These are phyloP conservation scores for Amborella trichopoda DNA, from an alignment of 164 flowering plant species.

Conservation along the genomic window DNA sequence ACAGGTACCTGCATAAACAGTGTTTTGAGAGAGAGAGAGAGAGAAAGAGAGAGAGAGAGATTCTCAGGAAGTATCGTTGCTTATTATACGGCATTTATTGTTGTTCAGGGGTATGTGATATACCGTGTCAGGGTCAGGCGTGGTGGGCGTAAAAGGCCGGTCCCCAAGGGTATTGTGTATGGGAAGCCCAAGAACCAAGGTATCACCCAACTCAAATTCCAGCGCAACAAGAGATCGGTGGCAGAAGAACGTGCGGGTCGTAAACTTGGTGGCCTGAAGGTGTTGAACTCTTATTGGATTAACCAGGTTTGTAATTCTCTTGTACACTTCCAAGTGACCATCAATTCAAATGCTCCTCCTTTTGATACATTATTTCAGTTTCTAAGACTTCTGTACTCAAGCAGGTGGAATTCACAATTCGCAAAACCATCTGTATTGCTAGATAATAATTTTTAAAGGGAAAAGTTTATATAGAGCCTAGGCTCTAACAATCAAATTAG, in stretches of 20 bases:
- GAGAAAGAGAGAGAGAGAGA: constrained; percentile 1
- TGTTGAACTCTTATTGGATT: constrained; percentile 74
- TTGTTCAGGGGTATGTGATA: not conserved
- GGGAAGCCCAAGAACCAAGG: constrained; percentile 34
- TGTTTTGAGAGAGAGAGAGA: not conserved
- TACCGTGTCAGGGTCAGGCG: not conserved
- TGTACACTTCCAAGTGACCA: too few species aligned
- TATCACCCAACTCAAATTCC: constrained; percentile 22
- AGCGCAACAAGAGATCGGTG: constrained; percentile 58
- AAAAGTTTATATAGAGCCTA: too few species aligned
- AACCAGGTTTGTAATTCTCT: constrained; percentile 74
- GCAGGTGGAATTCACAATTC: too few species aligned
- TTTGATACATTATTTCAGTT: too few species aligned
- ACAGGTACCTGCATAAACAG: not conserved
- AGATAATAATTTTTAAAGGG: too few species aligned
- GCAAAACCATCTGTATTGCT: too few species aligned
- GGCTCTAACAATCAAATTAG: too few species aligned
- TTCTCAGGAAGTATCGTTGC: not conserved
- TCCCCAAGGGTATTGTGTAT: constrained; percentile 32
- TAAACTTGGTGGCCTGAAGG: constrained; percentile 66
- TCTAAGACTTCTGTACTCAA: too few species aligned
- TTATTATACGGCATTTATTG: not conserved
- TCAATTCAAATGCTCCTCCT: too few species aligned
- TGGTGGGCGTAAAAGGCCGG: constrained; percentile 31
- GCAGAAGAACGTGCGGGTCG: constrained; percentile 80